These are phyloP conservation scores for Balansia obtecta DNA, from an alignment of 2,329 filamentous ascomycete species.

Conservation along the genomic window DNA sequence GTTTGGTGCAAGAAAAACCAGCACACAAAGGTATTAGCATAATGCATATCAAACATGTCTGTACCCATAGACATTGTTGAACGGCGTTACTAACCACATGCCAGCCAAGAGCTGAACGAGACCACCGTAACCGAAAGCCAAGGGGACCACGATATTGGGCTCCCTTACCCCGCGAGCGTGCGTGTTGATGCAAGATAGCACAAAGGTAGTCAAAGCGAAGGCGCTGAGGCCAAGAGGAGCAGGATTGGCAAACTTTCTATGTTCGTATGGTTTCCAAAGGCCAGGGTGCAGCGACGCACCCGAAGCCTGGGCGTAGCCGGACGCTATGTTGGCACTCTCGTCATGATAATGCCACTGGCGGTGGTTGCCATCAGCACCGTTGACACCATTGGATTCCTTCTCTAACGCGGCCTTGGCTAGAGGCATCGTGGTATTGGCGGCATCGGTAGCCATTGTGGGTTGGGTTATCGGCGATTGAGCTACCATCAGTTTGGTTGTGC, in stretches of 20 bases:
- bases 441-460: conserved; percentile 8
- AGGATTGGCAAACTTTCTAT: conserved; percentile 68
- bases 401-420: conserved; percentile 5
- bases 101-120: conserved; percentile 68
- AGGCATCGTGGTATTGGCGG: conserved; percentile 2
- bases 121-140: conserved; percentile 65
- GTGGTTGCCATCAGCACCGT: conserved; percentile 2
- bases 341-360: conserved; percentile 13
- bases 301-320: conserved; percentile 6
- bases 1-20: conserved; percentile 7
- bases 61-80: too few relatives aligned
- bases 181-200: conserved; percentile 65
- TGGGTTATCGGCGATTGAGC: not conserved
- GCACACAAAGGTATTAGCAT: too few relatives aligned
- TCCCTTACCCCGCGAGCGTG: conserved; percentile 43
- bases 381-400: conserved; percentile 8
- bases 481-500: not conserved
- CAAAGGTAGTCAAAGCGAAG: conserved; percentile 75
- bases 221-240: conserved; percentile 64
- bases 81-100: conserved; percentile 59
- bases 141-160: conserved; percentile 55
- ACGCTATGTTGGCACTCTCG: conserved; percentile 14
- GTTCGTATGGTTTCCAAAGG: conserved; percentile 47
- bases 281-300: conserved; percentile 65
- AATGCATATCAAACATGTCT: not conserved